phyloP scores from a whole-genome alignment of 225 moss, liverwort and hornwort species.

The Pseudoscleropodium purum region DNA sequence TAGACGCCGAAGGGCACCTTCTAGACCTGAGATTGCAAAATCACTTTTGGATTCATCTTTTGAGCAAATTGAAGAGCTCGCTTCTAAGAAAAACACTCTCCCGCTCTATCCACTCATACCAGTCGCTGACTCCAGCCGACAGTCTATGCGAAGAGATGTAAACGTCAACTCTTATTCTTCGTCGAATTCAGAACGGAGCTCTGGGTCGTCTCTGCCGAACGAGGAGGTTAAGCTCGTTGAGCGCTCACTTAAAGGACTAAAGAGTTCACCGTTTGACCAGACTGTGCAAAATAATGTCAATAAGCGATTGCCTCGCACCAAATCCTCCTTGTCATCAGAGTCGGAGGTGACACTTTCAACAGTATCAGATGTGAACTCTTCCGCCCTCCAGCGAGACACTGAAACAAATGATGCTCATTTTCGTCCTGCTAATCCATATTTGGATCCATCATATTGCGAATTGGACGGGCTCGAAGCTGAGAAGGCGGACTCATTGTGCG shows the following conservation, averaged over 20 bases:
- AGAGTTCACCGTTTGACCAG: neutral
- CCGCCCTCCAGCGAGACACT: neutral
- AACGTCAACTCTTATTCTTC: neutral
- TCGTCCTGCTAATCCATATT: neutral
- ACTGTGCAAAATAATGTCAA: neutral
- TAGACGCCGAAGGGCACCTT: neutral
- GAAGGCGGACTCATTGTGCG: neutral
- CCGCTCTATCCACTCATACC: neutral
- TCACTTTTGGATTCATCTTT: neutral
- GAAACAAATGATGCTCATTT: neutral
- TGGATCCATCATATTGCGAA: constrained; percentile 14
- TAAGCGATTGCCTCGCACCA: neutral
- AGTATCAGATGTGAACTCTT: neutral
- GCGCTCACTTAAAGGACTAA: neutral
- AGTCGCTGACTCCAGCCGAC: neutral
- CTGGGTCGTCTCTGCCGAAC: neutral
- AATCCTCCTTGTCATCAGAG: neutral
- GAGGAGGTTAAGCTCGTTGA: neutral
- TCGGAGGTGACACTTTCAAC: neutral
- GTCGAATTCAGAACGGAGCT: neutral
- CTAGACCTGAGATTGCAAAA: neutral
- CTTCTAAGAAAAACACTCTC: neutral
- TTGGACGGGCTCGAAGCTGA: neutral
- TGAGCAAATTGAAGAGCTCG: constrained; percentile 3
- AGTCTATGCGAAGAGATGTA: neutral